These are phyloP conservation scores for Pichia kluyveri DNA, from an alignment of 805 yeast genomes.

Conservation along the genomic window DNA sequence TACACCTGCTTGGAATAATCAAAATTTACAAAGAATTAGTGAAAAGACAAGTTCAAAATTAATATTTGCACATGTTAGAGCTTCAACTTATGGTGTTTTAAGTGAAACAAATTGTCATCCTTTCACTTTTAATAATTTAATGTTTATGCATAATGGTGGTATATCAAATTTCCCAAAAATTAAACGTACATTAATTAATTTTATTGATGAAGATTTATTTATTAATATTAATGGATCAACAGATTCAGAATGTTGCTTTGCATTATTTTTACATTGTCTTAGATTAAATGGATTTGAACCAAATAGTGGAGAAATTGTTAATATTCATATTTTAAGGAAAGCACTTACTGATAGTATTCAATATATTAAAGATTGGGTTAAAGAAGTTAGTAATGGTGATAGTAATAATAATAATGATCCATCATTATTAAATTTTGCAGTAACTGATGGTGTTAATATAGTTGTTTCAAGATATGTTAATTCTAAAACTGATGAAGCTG, in stretches of 20 bases:
- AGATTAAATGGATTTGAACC: slow-evolving; percentile 74
- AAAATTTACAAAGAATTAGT: slow-evolving; percentile 76
- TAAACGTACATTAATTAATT: slow-evolving; percentile 63
- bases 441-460: slow-evolving; percentile 83
- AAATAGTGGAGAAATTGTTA: slow-evolving; percentile 18
- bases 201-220: slow-evolving; percentile 74
- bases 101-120: slow-evolving; percentile 98
- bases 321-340: slow-evolving; percentile 47
- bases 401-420: slow-evolving; percentile 42
- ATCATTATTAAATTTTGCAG: slow-evolving; percentile 84
- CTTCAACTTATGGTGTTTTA: slow-evolving; percentile 89
- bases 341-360: slow-evolving; percentile 72
- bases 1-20: slow-evolving; percentile 97
- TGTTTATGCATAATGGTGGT: slow-evolving; percentile 98
- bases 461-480: slow-evolving; percentile 85
- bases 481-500: slow-evolving; percentile 89
- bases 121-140: slow-evolving; percentile 72
- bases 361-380: slow-evolving; percentile 71
- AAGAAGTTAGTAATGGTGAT: slow-evolving; percentile 31
- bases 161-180: slow-evolving; percentile 64
- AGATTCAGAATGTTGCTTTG: slow-evolving; percentile 93
- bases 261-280: slow-evolving; percentile 71
- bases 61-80: slow-evolving; percentile 93
- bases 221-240: slow-evolving; percentile 84
- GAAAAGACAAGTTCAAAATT: slow-evolving; percentile 77